Evolutionary conservation across 2,329 filamentous ascomycete genomes (phyloP), one percentile per base, ranked within the genome.

Genomic region (Teratosphaeria destructans): DNA sequence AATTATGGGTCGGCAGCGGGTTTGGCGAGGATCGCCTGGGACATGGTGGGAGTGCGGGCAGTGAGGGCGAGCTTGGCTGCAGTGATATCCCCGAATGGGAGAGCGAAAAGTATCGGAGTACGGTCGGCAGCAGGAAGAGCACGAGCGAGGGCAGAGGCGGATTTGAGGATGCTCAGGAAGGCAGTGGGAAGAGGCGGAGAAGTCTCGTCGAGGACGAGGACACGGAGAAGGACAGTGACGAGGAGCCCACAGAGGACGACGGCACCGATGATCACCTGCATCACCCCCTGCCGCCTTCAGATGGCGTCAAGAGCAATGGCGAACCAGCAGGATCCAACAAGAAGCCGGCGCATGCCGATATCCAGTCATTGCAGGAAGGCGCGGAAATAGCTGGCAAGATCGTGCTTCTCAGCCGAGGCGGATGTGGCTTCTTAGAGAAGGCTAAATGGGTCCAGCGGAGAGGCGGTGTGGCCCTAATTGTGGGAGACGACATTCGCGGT

Each of bases 341-440:
- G 59, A 73, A 73, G 61, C 65, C 69, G 11, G 70, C 72, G 5
- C 90, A 95, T 75, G 90, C 90, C 62, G 90, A 96, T 73, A 96
- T 96, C 62, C 90, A 95, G 72, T 93, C 88, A 1, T 79, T 96
- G 62, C 91, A 96, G 74, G 90, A 96, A 75, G 86, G 86, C 57
- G 91, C 93, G 26, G 93, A 97, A 72, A 97, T 99, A 64, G 82
- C 86, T 35, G 94, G 94, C 65, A 97, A 96, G 75, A 85, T 99
- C 55, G 94, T 95, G 2, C 78, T 99, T 57, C 79, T 99, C 59
- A 95, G 90, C 73, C 85, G 94, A 59, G 94, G 94, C 60, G 94
- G 93, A 7, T 99, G 94, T 73, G 94, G 94, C 5, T 99, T 99
- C 72, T 76, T 96, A 61, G 93, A 97, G 71, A 99, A 99, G 75